Percentiles rank a stretch among this genome's conserved stretches.
phyloP scores from a whole-genome alignment of 2,329 filamentous ascomycete species.

The Parafenestella ontariensis region DNA sequence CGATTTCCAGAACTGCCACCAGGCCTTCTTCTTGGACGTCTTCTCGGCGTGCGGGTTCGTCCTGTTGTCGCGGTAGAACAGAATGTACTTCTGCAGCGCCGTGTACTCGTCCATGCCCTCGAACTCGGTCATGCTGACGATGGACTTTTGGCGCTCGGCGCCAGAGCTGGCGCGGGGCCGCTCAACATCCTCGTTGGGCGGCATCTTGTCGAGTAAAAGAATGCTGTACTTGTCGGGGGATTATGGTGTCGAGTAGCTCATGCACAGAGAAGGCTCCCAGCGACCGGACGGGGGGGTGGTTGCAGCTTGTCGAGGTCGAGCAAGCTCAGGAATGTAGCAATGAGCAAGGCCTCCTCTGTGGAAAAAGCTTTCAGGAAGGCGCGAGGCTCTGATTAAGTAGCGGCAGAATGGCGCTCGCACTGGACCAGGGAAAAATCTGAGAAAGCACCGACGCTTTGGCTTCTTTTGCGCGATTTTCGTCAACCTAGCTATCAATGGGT shows the following conservation, averaged over 20 bases:
- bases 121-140: slow-evolving; percentile 44
- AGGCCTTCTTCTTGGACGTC: slow-evolving; percentile 59
- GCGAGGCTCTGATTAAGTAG: slow-evolving; percentile 32
- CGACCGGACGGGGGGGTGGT: slow-evolving; percentile 22
- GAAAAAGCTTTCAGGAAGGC: slow-evolving; percentile 23
- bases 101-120: slow-evolving; percentile 68
- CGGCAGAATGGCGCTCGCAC: slow-evolving; percentile 15
- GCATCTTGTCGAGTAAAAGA: slow-evolving; percentile 27
- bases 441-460: slow-evolving; percentile 25
- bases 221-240: slow-evolving; percentile 22
- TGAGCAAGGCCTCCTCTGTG: slow-evolving; percentile 41
- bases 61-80: slow-evolving; percentile 69
- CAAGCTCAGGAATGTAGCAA: slow-evolving; percentile 36
- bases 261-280: slow-evolving; percentile 40
- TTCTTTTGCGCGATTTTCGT: slow-evolving; percentile 23
- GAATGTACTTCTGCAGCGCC: slow-evolving; percentile 71
- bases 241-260: slow-evolving; percentile 22
- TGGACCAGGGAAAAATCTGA: slow-evolving; percentile 39
- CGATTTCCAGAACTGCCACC: slow-evolving; percentile 66
- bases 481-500: slow-evolving; percentile 18
- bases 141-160: slow-evolving; percentile 45
- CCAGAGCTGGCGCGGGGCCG: slow-evolving; percentile 38
- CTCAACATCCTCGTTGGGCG: slow-evolving; percentile 45
- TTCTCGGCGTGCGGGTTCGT: slow-evolving; percentile 53
- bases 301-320: slow-evolving; percentile 30